These are phyloP conservation scores for Phaeosphaeria sp. DNA, from an alignment of 2,329 filamentous ascomycete genomes.

Conservation along the genomic window DNA sequence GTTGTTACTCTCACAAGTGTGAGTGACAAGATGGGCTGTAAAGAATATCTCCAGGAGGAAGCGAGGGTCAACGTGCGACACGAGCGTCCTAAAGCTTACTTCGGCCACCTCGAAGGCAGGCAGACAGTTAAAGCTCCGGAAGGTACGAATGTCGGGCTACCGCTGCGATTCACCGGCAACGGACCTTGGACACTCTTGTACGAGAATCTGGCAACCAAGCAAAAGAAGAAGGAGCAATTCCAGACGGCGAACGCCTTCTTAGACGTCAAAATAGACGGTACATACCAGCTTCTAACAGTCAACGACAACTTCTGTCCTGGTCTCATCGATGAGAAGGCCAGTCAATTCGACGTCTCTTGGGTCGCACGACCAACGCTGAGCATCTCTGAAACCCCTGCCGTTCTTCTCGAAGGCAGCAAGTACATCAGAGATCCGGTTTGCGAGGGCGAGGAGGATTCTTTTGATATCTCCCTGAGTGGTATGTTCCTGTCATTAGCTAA, in stretches of 20 bases:
- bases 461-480: constrained; percentile 82
- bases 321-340: constrained; percentile 74
- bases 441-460: constrained; percentile 89
- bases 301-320: constrained; percentile 83
- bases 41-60: constrained; percentile 83
- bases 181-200: constrained; percentile 84
- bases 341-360: constrained; percentile 82
- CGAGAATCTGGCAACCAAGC: constrained; percentile 66
- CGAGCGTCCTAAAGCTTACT: constrained; percentile 85
- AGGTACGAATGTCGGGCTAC: constrained; percentile 74
- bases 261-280: constrained; percentile 70
- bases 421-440: constrained; percentile 84
- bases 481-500: constrained; percentile 42
- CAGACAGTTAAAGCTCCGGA: constrained; percentile 78
- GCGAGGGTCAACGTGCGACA: constrained; percentile 85
- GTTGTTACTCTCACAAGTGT: constrained; percentile 84
- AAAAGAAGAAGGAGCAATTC: constrained; percentile 56
- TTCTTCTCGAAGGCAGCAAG: constrained; percentile 59
- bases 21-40: constrained; percentile 85
- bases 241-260: constrained; percentile 72
- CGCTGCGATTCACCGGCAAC: constrained; percentile 84
- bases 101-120: constrained; percentile 84
- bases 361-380: constrained; percentile 78
- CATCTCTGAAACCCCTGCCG: constrained; percentile 68
- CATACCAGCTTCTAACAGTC: constrained; percentile 81